Percentiles rank a stretch among this genome's conserved stretches.
Conservation (phyloP, 1,139 yeast genomes). For the Fermentozyma sake region DNA sequence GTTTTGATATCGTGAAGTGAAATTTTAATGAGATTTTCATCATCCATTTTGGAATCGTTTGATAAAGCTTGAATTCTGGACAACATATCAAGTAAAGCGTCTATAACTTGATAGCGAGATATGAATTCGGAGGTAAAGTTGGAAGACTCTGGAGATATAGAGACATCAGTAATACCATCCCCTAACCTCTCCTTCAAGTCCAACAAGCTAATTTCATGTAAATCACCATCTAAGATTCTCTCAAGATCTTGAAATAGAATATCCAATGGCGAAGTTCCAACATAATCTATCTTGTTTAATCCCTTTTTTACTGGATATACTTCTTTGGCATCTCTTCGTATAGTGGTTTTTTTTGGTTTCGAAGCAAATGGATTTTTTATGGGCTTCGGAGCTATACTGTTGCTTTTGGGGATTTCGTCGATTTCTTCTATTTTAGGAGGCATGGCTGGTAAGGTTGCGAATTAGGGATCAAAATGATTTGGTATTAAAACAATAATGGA, state of each 20-base stretch:
- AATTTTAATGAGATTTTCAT: conserved; percentile 55
- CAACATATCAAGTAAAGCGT: conserved; percentile 27
- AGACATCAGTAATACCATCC: conserved; percentile 6
- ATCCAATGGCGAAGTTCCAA: conserved; percentile 34
- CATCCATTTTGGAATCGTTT: no score
- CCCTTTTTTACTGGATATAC: conserved; percentile 37
- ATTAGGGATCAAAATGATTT: no score
- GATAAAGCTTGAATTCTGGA: conserved; percentile 37
- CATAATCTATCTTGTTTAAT: conserved; percentile 29
- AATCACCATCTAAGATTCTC: conserved; percentile 17
- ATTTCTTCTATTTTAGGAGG: no score
- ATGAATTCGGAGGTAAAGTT: no score
- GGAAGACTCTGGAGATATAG: no score
- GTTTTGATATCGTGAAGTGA: conserved; percentile 81
- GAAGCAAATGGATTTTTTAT: conserved; percentile 31
- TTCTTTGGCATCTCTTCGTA: conserved; percentile 31
- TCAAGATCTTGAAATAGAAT: conserved; percentile 30
- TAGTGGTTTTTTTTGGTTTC: conserved; percentile 23
- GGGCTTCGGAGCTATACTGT: no score
- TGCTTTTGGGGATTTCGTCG: no score
- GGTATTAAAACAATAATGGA: no score
- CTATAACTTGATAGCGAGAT: conserved; percentile 21
- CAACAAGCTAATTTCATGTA: conserved; percentile 17
- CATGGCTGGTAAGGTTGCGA: no score
- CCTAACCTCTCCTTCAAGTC: conserved; percentile 1